Base-by-base conservation (phyloP, 306 rosid species). In the Neltuma alba region DNA sequence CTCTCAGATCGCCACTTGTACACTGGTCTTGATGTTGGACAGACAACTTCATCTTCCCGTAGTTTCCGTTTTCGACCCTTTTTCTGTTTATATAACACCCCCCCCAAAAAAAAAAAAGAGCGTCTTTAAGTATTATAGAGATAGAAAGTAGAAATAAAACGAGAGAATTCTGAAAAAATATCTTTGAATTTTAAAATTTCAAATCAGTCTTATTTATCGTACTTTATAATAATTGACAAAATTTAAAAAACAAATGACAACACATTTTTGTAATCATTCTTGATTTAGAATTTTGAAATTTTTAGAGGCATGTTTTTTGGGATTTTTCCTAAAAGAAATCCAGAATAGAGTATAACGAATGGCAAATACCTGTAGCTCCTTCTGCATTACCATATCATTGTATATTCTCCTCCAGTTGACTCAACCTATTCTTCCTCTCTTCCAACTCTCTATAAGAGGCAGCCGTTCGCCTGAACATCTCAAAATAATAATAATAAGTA, bases 1-100 rank as follows among this genome's bases (percentile, higher is more conserved):
- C 93, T 90, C 84, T 92, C 98, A 37, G 89, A 63, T 74, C 89
- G 83, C 98, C 97, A 94, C 76, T 88, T 94, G 90, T 80, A 89
- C 42, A 89, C 92, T 0, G 97, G 89, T 71, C 82, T 82, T 52
- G 81, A 45, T 33, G 92, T 90, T 34, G 93, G 93, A 70, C 55
- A 20, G 36, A 87, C 81, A 48, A 94, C 82, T 90, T 94, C 97
- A 31, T 92, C 93, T 80, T 91, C 97, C 21, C 88, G 85, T 2
- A 92, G 86, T 83, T 89, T 94, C 45, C 97, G 97, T 74, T 92
- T 94, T 66, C 80, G 88, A 57, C 95, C 99, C 55, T 79, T 79
- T 79, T 88, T 88, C 89, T 85, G 85, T 57, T 47, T 73, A 85
- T 41, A 62, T 18, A 78, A 12, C 1, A 6, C 11, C 6, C 45